Evolutionary conservation across 495 filamentous ascomycete species (phyloP).

Genomic region (Aspergillus mulundensis): DNA sequence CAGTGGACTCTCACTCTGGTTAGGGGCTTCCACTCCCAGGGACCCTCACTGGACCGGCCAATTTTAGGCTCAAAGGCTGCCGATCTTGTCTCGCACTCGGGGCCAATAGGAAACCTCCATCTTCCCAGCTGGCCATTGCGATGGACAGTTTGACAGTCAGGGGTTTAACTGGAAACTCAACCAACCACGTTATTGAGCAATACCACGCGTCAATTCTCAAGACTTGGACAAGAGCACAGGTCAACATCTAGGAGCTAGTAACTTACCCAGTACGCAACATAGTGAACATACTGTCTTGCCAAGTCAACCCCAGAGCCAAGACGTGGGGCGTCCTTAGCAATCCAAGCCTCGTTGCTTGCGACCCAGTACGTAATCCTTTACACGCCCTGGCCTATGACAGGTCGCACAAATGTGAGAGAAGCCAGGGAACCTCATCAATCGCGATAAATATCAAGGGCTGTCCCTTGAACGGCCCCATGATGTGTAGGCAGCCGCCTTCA

Average conservation of each 20-base stretch:
- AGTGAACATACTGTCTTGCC: too few species aligned
- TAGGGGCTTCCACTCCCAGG: too few species aligned
- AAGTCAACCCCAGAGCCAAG: background rate
- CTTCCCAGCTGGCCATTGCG: background rate
- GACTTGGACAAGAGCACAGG: too few species aligned
- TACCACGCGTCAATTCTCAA: background rate
- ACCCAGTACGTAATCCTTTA: background rate
- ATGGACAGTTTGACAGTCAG: background rate
- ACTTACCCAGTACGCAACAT: too few species aligned
- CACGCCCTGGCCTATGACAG: background rate
- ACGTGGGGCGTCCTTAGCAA: background rate
- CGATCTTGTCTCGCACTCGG: background rate
- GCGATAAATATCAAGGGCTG: background rate
- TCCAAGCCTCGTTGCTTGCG: background rate
- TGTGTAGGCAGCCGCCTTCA: too few species aligned
- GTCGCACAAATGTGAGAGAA: background rate
- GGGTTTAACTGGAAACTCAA: background rate
- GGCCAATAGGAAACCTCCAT: background rate
- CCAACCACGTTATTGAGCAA: background rate
- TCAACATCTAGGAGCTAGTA: too few species aligned
- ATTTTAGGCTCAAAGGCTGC: background rate
- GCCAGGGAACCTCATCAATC: background rate
- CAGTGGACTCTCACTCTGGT: background rate
- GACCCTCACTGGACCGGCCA: background rate
- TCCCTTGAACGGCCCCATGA: background rate